phyloP scores from a whole-genome alignment of 2,329 filamentous ascomycete species.

The Fusarium caatingaense region DNA sequence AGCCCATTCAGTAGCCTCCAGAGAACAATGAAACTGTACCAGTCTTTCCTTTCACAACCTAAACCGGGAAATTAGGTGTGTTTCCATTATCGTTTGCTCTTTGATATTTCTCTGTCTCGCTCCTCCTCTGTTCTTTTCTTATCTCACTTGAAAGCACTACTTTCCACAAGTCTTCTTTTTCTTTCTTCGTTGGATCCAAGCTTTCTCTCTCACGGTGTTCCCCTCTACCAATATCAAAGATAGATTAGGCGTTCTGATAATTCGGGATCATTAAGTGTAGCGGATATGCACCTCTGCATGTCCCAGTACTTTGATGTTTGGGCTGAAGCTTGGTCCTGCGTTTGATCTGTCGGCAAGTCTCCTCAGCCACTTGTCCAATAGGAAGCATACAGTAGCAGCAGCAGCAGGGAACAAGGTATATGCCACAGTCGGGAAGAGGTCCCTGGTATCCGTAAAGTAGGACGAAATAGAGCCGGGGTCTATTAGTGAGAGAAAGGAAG shows the following conservation, averaged over 20 bases:
- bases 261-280: slow-evolving; percentile 7
- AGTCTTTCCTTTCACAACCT: slow-evolving; percentile 28
- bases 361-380: slow-evolving; percentile 24
- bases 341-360: slow-evolving; percentile 39
- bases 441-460: slow-evolving; percentile 16
- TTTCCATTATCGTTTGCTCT: slow-evolving; percentile 39
- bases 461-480: slow-evolving; percentile 17
- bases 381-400: slow-evolving; percentile 19
- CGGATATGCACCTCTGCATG: slow-evolving; percentile 40
- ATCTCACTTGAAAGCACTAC: slow-evolving; percentile 1
- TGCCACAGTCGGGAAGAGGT: slow-evolving; percentile 9
- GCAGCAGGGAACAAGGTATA: slow-evolving; percentile 27
- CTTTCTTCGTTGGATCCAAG: slow-evolving; percentile 4
- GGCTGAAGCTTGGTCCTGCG: slow-evolving; percentile 42
- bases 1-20: slow-evolving; percentile 37
- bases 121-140: slow-evolving; percentile 5
- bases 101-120: slow-evolving; percentile 27
- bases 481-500: slow-evolving; percentile 17
- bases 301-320: slow-evolving; percentile 43
- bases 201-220: slow-evolving; percentile 31
- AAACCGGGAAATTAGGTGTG: slow-evolving; percentile 30
- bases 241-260: slow-evolving; percentile 27
- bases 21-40: slow-evolving; percentile 44
- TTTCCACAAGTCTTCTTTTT: slow-evolving; percentile 1
- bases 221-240: slow-evolving; percentile 12